A percentile compares a stretch with the other conserved stretches of the same genome.
Evolutionary conservation across 2,329 filamentous ascomycete genomes (phyloP).

Genomic region (Periconia digitata): DNA sequence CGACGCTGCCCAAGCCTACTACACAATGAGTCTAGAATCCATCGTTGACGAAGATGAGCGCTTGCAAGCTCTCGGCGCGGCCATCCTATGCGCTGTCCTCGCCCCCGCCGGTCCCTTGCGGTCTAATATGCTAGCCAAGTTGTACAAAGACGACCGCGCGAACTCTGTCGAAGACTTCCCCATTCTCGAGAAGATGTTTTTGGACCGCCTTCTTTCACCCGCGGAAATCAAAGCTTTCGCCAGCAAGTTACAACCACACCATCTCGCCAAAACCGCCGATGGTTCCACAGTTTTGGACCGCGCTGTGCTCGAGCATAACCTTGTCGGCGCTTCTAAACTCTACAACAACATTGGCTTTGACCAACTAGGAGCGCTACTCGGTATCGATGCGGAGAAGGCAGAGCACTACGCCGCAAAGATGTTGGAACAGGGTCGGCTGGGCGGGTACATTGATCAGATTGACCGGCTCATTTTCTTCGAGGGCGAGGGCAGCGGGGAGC

Average conservation of each 20-base stretch:
- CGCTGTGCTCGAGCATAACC: constrained; percentile 94
- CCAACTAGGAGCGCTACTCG: constrained; percentile 74
- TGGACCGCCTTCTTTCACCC: constrained; percentile 79
- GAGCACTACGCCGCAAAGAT: constrained; percentile 92
- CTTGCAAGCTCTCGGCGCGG: constrained; percentile 78
- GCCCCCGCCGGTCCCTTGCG: constrained; percentile 87
- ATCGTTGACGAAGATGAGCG: constrained; percentile 86
- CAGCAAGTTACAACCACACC: constrained; percentile 77
- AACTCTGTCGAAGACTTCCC: constrained; percentile 74
- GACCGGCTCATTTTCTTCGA: constrained; percentile 87
- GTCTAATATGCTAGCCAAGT: constrained; percentile 73
- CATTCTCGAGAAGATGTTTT: constrained; percentile 96
- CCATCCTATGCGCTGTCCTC: constrained; percentile 89
- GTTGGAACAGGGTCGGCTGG: constrained; percentile 90
- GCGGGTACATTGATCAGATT: constrained; percentile 92
- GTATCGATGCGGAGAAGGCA: constrained; percentile 75
- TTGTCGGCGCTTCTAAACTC: constrained; percentile 74
- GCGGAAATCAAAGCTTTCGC: constrained; percentile 88
- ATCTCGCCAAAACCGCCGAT: constrained; percentile 85
- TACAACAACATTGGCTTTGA: constrained; percentile 59
- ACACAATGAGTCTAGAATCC: constrained; percentile 76
- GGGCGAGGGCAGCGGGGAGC: constrained; percentile 69
- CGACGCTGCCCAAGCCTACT: constrained; percentile 83
- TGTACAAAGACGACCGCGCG: constrained; percentile 93
- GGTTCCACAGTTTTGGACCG: constrained; percentile 90